Evolutionary conservation across 1,284 basidiomycete species (phyloP).

Genomic region (Entoloma clypeatum): DNA sequence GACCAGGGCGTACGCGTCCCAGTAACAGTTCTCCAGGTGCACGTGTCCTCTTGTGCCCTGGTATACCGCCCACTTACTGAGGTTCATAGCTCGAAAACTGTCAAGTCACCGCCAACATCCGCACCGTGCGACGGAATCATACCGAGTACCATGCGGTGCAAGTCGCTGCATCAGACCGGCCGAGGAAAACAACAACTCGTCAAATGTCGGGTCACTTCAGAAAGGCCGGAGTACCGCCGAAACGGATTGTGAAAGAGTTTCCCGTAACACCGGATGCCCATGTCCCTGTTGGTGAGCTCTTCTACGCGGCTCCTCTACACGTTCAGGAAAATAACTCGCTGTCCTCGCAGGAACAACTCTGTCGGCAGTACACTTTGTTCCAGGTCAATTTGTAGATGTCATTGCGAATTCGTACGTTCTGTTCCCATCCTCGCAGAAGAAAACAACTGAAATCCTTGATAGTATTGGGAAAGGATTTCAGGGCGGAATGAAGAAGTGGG

Average conservation of each 20-base stretch:
- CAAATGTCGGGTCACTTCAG: conserved; percentile 87
- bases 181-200: conserved; percentile 61
- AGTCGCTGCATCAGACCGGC: conserved; percentile 74
- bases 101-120: conserved; percentile 78
- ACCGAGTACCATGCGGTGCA: conserved; percentile 84
- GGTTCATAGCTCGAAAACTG: conserved; percentile 69
- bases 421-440: not conserved
- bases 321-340: conserved; percentile 1
- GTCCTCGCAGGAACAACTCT: conserved; percentile 70
- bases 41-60: conserved; percentile 23
- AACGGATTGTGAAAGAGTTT: conserved; percentile 89
- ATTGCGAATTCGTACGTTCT: conserved; percentile 81
- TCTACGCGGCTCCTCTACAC: conserved; percentile 4
- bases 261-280: conserved; percentile 86
- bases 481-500: conserved; percentile 96
- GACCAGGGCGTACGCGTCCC: conserved; percentile 84
- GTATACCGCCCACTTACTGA: conserved; percentile 2
- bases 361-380: conserved; percentile 94
- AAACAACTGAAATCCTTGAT: conserved; percentile 13
- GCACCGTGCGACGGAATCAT: conserved; percentile 57
- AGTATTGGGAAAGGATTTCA: conserved; percentile 98
- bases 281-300: conserved; percentile 74
- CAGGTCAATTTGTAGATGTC: conserved; percentile 96
- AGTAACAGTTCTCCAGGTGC: conserved; percentile 92
- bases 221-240: conserved; percentile 80